A percentile compares a stretch with the other conserved stretches of the same genome.
Evolutionary conservation across 352 stramenopile species (phyloP).

Genomic region (Phytopythium montanum): DNA sequence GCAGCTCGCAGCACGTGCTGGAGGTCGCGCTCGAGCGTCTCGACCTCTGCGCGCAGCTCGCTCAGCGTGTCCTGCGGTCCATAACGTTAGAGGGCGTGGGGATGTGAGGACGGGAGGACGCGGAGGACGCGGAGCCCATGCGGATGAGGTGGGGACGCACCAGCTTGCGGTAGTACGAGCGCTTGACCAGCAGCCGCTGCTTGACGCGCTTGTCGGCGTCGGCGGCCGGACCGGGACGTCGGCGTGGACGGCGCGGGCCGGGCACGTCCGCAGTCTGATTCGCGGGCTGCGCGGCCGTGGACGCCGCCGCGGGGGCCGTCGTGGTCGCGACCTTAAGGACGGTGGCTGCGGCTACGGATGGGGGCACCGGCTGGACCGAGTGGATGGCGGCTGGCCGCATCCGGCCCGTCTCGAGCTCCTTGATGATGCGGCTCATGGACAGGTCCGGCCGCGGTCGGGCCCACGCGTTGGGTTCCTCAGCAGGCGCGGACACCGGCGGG

Average conservation of each 20-base stretch:
- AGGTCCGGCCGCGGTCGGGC: slow-evolving; percentile 23
- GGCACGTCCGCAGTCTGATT: background rate
- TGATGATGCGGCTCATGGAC: slow-evolving; percentile 50
- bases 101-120: background rate
- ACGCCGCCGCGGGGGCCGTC: background rate
- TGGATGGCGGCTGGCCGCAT: background rate
- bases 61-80: slow-evolving; percentile 49
- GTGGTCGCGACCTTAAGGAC: background rate
- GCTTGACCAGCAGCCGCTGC: slow-evolving; percentile 64
- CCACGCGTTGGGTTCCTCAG: background rate
- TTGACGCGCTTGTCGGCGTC: slow-evolving; percentile 64
- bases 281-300: background rate
- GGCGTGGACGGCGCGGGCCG: slow-evolving; percentile 13
- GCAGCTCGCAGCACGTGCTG: slow-evolving; percentile 15
- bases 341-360: background rate
- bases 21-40: slow-evolving; percentile 48
- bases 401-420: slow-evolving; percentile 21
- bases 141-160: slow-evolving; percentile 19
- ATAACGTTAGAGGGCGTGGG: background rate
- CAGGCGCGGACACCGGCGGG: background rate
- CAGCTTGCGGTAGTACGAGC: slow-evolving; percentile 76
- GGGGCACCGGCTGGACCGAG: background rate
- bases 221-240: slow-evolving; percentile 32
- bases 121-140: background rate
- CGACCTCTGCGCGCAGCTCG: slow-evolving; percentile 42